Percentiles rank a stretch among this genome's conserved stretches.
Conservation (phyloP, 2,329 filamentous ascomycete genomes). For the Colletotrichum navitas region DNA sequence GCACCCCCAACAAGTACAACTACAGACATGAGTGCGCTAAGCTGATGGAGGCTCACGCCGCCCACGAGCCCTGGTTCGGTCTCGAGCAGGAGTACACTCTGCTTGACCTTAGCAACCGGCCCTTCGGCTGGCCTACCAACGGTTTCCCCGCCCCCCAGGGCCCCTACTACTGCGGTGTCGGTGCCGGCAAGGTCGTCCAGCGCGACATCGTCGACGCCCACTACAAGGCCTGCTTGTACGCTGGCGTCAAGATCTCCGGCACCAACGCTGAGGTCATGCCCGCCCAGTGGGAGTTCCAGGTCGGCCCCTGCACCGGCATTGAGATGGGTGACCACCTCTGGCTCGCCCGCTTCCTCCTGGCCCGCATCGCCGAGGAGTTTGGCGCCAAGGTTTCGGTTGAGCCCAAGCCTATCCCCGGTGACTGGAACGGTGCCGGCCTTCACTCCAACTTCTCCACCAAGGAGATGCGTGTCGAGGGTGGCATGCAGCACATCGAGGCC, state of each 20-base stretch:
- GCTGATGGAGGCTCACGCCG: constrained; percentile 88
- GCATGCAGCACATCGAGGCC: constrained; percentile 94
- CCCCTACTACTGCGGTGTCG: constrained; percentile 92
- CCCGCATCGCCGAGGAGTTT: constrained; percentile 95
- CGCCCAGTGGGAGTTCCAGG: constrained; percentile 98
- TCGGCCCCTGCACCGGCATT: constrained; percentile 90
- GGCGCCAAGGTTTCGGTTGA: constrained; percentile 95
- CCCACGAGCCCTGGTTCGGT: constrained; percentile 95
- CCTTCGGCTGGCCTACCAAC: constrained; percentile 82
- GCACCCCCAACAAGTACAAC: constrained; percentile 98
- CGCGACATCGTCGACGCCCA: constrained; percentile 97
- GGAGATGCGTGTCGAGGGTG: constrained; percentile 86
- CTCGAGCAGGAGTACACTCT: constrained; percentile 89
- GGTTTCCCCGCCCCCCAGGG: constrained; percentile 94
- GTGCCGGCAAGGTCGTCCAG: constrained; percentile 96
- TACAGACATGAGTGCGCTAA: constrained; percentile 91
- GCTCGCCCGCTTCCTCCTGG: constrained; percentile 84
- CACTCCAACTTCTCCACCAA: constrained; percentile 95
- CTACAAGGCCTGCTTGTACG: constrained; percentile 78
- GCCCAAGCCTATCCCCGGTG: constrained; percentile 94
- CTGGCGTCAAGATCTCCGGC: constrained; percentile 93
- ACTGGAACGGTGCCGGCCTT: constrained; percentile 91
- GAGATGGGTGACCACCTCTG: constrained; percentile 96
- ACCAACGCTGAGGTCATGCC: constrained; percentile 99
- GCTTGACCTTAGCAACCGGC: constrained; percentile 86